Conservation (phyloP, 2,329 filamentous ascomycete genomes). For the Tricladium varicosporioides region DNA sequence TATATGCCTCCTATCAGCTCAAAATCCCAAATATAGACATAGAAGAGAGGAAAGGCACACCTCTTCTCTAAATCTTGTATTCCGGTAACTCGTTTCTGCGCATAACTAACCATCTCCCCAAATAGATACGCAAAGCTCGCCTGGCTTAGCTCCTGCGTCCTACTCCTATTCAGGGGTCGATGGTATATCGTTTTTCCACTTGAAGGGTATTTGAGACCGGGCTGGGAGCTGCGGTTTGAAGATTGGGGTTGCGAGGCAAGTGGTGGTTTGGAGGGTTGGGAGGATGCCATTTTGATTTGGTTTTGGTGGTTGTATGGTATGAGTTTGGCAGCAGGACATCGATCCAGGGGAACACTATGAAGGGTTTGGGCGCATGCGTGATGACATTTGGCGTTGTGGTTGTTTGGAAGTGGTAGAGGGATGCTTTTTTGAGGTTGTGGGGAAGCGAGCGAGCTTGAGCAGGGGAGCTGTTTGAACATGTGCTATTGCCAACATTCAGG, state of each 20-base stretch:
- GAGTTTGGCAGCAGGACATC: conserved; percentile 13
- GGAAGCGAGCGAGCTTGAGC: conserved; percentile 6
- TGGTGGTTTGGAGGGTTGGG: conserved; percentile 31
- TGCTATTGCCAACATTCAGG: background rate
- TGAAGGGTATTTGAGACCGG: conserved; percentile 80
- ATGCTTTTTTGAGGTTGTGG: conserved; percentile 1
- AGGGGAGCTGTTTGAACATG: background rate
- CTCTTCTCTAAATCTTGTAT: conserved; percentile 92
- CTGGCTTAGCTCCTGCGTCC: conserved; percentile 85
- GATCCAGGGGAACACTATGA: conserved; percentile 5
- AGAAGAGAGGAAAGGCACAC: conserved; percentile 44
- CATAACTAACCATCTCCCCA: conserved; percentile 93
- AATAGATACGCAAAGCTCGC: conserved; percentile 96
- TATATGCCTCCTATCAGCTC: too few relatives aligned
- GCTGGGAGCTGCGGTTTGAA: conserved; percentile 34
- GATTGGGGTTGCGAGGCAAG: conserved; percentile 20
- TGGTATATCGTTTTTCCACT: conserved; percentile 98
- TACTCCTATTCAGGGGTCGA: conserved; percentile 85
- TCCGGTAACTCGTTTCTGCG: conserved; percentile 83
- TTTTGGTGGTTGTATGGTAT: background rate
- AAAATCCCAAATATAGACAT: too few relatives aligned
- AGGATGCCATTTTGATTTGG: conserved; percentile 31
- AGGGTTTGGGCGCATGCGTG: conserved; percentile 8
- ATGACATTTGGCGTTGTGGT: conserved; percentile 5
- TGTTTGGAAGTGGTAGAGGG: background rate